These are phyloP conservation scores for Geosmithia morbida DNA, from an alignment of 2,329 filamentous ascomycete genomes.

Conservation along the genomic window DNA sequence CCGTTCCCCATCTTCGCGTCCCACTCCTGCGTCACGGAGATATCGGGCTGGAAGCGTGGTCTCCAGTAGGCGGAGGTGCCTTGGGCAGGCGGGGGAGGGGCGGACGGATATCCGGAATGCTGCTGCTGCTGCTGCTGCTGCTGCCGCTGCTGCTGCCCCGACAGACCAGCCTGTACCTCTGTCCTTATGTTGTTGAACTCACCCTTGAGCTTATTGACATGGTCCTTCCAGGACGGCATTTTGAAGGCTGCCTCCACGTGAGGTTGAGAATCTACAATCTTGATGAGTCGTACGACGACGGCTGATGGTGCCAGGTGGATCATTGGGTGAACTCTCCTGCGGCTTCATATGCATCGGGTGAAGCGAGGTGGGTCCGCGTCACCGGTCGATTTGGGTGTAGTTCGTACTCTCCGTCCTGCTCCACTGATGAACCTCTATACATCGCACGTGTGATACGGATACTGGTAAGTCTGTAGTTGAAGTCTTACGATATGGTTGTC, in stretches of 20 bases:
- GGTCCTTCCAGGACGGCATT: slow-evolving; percentile 20
- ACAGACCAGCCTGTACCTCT: slow-evolving; percentile 9
- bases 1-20: slow-evolving; percentile 36
- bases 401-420: too few relatives aligned
- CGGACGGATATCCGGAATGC: slow-evolving; percentile 5
- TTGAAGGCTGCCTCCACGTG: background rate
- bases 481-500: too few relatives aligned
- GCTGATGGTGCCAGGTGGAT: too few relatives aligned
- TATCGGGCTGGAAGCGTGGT: slow-evolving; percentile 29
- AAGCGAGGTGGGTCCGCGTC: too few relatives aligned
- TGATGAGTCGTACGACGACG: too few relatives aligned
- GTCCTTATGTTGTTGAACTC: slow-evolving; percentile 20
- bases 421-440: too few relatives aligned
- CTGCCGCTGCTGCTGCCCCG: slow-evolving; percentile 6
- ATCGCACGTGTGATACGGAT: too few relatives aligned
- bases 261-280: background rate
- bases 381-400: too few relatives aligned
- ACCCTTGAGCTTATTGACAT: slow-evolving; percentile 21
- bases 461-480: too few relatives aligned
- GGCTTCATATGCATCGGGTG: too few relatives aligned
- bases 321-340: too few relatives aligned
- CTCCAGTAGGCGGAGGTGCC: slow-evolving; percentile 32
- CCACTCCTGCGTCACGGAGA: slow-evolving; percentile 34
- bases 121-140: slow-evolving; percentile 7
- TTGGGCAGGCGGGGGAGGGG: slow-evolving; percentile 6